Evolutionary conservation across 768 basidiomycete genomes (phyloP).

Genomic region (Lactifluus volemus): DNA sequence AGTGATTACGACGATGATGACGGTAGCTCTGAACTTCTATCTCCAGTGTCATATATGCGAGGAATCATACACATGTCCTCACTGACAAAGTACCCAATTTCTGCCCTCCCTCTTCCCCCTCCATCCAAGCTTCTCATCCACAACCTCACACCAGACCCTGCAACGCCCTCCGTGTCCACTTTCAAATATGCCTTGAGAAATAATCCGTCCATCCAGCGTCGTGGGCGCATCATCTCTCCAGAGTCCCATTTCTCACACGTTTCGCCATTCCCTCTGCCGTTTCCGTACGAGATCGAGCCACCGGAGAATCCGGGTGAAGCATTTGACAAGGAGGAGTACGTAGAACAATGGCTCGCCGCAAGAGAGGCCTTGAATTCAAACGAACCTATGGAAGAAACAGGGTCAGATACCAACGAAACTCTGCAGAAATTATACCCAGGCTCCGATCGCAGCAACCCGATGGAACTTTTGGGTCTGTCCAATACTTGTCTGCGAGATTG

Average conservation of each 20-base stretch:
- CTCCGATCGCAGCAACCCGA: constrained; percentile 38
- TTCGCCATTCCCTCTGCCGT: constrained; percentile 71
- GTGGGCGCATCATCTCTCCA: constrained; percentile 50
- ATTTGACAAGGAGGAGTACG: constrained; percentile 49
- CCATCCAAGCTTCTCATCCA: constrained; percentile 33
- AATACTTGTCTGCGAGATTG: constrained; percentile 62
- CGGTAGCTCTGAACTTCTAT: not conserved
- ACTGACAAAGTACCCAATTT: constrained; percentile 34
- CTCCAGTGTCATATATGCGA: not conserved
- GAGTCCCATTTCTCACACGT: constrained; percentile 72
- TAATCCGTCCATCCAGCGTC: constrained; percentile 59
- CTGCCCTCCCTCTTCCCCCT: constrained; percentile 45
- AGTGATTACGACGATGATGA: not conserved
- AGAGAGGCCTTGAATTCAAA: constrained; percentile 47
- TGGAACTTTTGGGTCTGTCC: constrained; percentile 66
- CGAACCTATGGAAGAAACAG: constrained; percentile 20
- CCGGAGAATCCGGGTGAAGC: constrained; percentile 40
- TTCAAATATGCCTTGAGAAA: constrained; percentile 44
- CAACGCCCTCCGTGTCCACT: constrained; percentile 39
- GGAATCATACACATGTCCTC: constrained; percentile 16
- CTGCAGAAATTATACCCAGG: constrained; percentile 39
- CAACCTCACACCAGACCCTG: constrained; percentile 51
- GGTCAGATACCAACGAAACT: constrained; percentile 24
- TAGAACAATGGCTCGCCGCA: constrained; percentile 69
- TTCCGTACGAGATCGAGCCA: constrained; percentile 69